Evolutionary conservation across 164 flowering plant species (phyloP), one percentile per base, ranked within the genome.

Genomic region (Malania oleifera): DNA sequence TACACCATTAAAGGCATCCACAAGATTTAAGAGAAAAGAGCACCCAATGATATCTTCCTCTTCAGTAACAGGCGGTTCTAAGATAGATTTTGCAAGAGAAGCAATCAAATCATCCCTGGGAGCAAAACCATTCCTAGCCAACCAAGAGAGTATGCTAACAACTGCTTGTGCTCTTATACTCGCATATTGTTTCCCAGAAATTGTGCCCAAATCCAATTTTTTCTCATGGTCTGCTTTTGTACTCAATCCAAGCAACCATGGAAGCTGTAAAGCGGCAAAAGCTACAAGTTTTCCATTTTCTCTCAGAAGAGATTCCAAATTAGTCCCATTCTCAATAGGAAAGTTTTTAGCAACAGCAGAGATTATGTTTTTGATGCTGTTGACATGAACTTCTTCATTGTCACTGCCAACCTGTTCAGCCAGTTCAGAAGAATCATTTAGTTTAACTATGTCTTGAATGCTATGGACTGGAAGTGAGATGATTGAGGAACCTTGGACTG

Each of bases 1-100:
- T 51, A 86, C 93, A 25, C 97, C 99, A 78, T 69, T 76, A 71
- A 84, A 78, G 54, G 97, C 91, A 75, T 93, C 99, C 52, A 67
- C 65, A 60, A 93, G 96, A 78, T 93, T 93, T 57, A 93, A 76
- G 50, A 93, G 73, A 67, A 83, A 67, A 41, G 87, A 78, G 68
- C 90, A 86, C 13, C 95, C 97, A 26, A 77, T 57, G 27, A 77
- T 59, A 69, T 86, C 96, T 46, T 82, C 88, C 70, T 81, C 87
- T 56, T 81, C 82, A 31, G 82, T 76, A 63, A 73, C 84, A 59
- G 97, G 95, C 23, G 85, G 76, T 58, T 82, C 80, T 72, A 90
- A 68, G 43, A 84, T 64, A 54, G 89, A 84, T 64, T 82, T 81
- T 49, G 88, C 96, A 54, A 90, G 67, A 66, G 84, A 77, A 5